Evolutionary conservation across 768 basidiomycete species (phyloP).

Genomic region (Amyloporia xantha): DNA sequence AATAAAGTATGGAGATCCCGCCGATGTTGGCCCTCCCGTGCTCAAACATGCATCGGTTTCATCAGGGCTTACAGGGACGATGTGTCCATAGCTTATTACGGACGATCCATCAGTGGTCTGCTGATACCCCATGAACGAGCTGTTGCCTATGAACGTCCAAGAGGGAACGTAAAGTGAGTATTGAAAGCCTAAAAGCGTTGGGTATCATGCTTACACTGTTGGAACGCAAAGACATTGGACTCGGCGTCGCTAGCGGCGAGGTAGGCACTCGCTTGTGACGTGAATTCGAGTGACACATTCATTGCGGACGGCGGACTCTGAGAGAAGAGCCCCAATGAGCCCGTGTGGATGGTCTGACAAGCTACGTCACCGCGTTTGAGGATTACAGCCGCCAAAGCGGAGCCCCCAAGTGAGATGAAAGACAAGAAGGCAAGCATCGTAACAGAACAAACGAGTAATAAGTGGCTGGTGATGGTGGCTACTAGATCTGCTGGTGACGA

Average conservation of each 20-base stretch:
- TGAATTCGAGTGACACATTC: background rate
- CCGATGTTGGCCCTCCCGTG: background rate
- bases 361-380: background rate
- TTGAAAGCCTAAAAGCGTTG: background rate
- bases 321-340: background rate
- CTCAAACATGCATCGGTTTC: background rate
- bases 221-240: background rate
- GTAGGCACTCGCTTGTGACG: background rate
- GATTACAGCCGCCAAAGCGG: background rate
- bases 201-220: background rate
- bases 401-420: background rate
- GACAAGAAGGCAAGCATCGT: background rate
- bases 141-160: background rate
- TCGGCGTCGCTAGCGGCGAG: background rate
- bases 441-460: background rate
- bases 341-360: background rate
- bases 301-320: background rate
- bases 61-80: background rate
- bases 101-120: background rate
- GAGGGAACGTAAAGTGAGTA: background rate
- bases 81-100: background rate
- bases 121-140: background rate
- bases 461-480: too few relatives aligned
- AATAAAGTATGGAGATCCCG: background rate
- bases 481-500: too few relatives aligned